Base-by-base conservation (phyloP, 768 basidiomycete genomes). In the Phaeolepiota aurea region DNA sequence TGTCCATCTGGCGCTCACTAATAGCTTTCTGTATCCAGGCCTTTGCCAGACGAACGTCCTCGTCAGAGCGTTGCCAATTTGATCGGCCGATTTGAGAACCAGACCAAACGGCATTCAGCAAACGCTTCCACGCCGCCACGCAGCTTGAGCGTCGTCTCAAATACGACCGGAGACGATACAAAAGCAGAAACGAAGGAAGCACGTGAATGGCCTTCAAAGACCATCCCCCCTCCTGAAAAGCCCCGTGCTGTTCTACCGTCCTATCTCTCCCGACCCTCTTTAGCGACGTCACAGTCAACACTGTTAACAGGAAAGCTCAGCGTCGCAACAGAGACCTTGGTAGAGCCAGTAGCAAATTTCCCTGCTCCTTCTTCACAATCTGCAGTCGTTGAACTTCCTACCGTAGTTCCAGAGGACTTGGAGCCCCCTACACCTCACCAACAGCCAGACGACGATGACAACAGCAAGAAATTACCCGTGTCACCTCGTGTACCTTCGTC, bases 1-100 rank as follows among this genome's bases (percentile, higher is more conserved):
- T 32, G 20, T 16, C 32, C 49, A 52, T 44, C 51, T 38, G 25
- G 37, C 40, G 37, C 22, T 40, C 37, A 41, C 37, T 20, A 31
- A n/a, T 28, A 28, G n/a, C 25, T 28, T n/a, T 28, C n/a, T 28
- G 25, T 9, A 40, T 30, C 20, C 54, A 89, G 87, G 87, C 82
- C 84, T 41, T 64, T 88, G 47, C 87, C 88, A 61, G 87, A 90
- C 70, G 88, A 91, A 65, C 76, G 83, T 55, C 87, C 87, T 37
- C 82, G 88, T 44, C 77, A 76, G 57, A 87, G 82, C 52, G 88
- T 91, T 36, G 88, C 88, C 48, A 91, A 89, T 56, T 81, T 91
- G 63, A 91, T 91, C 54, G 88, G 88, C 38, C 76, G 83, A 44
- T 91, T 91, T 50, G 88, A 91, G 59, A 84, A 76, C 51, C 81